phyloP scores from a whole-genome alignment of 1,284 basidiomycete genomes.

The Sporisorium scitamineum region DNA sequence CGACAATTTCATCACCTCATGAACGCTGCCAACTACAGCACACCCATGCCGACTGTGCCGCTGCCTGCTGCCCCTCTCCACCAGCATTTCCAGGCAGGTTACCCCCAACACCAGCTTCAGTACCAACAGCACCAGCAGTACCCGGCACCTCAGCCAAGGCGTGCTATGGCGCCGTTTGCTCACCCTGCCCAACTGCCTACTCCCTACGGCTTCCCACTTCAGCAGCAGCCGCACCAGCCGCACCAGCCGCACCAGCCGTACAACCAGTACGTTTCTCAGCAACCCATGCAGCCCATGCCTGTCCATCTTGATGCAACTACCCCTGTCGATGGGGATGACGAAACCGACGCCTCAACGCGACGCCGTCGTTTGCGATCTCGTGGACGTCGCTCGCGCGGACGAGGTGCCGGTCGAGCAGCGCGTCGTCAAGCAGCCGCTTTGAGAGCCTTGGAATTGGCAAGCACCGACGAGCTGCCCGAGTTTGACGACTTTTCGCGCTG shows the following conservation, averaged over 20 bases:
- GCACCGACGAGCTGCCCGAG: constrained; percentile 29
- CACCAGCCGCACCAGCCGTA: constrained; percentile 8
- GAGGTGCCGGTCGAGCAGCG: constrained; percentile 58
- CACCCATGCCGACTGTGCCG: constrained; percentile 40
- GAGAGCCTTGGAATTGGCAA: constrained; percentile 22
- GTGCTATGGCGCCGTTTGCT: background rate
- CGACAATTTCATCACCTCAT: constrained; percentile 10
- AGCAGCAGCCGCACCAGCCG: background rate
- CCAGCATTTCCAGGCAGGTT: background rate
- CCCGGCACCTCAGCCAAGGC: background rate
- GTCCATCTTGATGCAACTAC: background rate
- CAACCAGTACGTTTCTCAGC: background rate
- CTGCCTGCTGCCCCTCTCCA: constrained; percentile 7
- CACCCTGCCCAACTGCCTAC: constrained; percentile 15
- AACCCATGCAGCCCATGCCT: background rate
- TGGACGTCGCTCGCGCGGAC: constrained; percentile 52
- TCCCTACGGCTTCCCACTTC: constrained; percentile 14
- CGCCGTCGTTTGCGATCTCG: constrained; percentile 45
- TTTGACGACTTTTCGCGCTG: constrained; percentile 22
- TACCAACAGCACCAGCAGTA: constrained; percentile 3
- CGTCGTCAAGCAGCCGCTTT: constrained; percentile 55
- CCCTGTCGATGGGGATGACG: constrained; percentile 6
- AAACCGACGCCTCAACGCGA: background rate
- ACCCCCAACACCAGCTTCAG: constrained; percentile 11
- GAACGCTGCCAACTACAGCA: constrained; percentile 33